Base-by-base conservation (phyloP, 495 filamentous ascomycete species). In the Parachaetomium inaequale region DNA sequence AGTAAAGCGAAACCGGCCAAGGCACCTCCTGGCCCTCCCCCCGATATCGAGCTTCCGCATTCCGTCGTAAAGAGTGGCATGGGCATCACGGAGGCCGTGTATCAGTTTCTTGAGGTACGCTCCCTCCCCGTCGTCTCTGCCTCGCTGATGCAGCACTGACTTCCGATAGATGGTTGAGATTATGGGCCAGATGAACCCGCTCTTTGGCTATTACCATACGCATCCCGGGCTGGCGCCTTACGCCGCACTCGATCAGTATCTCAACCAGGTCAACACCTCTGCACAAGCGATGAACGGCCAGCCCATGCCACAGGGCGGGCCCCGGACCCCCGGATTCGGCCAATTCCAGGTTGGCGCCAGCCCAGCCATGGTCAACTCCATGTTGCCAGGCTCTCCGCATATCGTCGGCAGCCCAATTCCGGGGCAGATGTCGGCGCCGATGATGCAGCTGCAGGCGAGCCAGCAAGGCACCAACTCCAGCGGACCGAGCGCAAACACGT, bases 401-500 rank as follows among this genome's bases (percentile, higher is more conserved):
- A 72, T 85, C 52, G 77, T 28, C 7, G 59, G 79, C 46, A 84
- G 81, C 62, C 82, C 82, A n/a, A 82, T 82, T 4, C 78, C 80
- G n/a, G 79, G 78, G 23, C 78, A 81, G 58, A 83, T 85, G 76
- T 82, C 82, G 62, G 84, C 84, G 51, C 82, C 85, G 5, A 82
- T 82, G 29, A 93, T 96, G 85, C 80, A 85, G 34, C 74, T 84
- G 21, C 87, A 89, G 63, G 88, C 86, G 59, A 90, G 86, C 66
- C 87, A 90, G 72, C 87, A 89, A 66, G 87, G 87, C 31, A 84
- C 82, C 36, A 83, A 79, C 61, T 88, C 82, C n/a, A 86, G 87
- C 63, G 88, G 82, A 1, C 85, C 85, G 3, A 93, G 89, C 66
- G 88, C 89, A 7, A 95, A 90, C 70, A 93, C 92, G 4, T 95